phyloP scores from a whole-genome alignment of 2,329 filamentous ascomycete species.

The Neophaeococcomyces aloes region DNA sequence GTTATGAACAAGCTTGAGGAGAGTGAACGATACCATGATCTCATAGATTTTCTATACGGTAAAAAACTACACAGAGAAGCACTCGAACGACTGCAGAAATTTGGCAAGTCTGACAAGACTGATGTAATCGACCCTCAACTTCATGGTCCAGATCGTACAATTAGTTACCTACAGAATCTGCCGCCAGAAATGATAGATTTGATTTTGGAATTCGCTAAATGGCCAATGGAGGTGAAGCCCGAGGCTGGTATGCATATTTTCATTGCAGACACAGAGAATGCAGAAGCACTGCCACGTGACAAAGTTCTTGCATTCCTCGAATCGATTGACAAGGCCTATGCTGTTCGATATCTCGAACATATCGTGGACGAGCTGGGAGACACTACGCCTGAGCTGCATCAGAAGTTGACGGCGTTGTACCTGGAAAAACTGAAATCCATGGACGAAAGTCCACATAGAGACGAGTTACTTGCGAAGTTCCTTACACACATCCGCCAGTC shows the following conservation, averaged over 20 bases:
- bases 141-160: slow-evolving; percentile 70
- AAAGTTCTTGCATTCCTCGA: slow-evolving; percentile 65
- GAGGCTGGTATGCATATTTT: slow-evolving; percentile 85
- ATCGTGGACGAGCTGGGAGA: slow-evolving; percentile 81
- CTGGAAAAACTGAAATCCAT: slow-evolving; percentile 42
- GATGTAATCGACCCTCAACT: slow-evolving; percentile 42
- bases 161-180: slow-evolving; percentile 81
- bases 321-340: slow-evolving; percentile 57
- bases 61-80: slow-evolving; percentile 88
- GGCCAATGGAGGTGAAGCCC: slow-evolving; percentile 66
- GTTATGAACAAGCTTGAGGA: slow-evolving; percentile 89
- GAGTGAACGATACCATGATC: slow-evolving; percentile 76
- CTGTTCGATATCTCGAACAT: slow-evolving; percentile 78
- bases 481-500: slow-evolving; percentile 66
- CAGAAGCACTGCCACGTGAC: slow-evolving; percentile 73
- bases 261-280: slow-evolving; percentile 84
- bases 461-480: slow-evolving; percentile 53
- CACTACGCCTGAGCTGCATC: slow-evolving; percentile 74
- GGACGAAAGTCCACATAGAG: slow-evolving; percentile 25
- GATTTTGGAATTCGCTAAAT: slow-evolving; percentile 81
- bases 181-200: slow-evolving; percentile 81
- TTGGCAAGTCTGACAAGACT: slow-evolving; percentile 50
- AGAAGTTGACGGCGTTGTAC: slow-evolving; percentile 65
- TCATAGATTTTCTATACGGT: slow-evolving; percentile 95
- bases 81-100: slow-evolving; percentile 67